Evolutionary conservation across 805 yeast genomes (phyloP).

Genomic region (Candida ponderosae): DNA sequence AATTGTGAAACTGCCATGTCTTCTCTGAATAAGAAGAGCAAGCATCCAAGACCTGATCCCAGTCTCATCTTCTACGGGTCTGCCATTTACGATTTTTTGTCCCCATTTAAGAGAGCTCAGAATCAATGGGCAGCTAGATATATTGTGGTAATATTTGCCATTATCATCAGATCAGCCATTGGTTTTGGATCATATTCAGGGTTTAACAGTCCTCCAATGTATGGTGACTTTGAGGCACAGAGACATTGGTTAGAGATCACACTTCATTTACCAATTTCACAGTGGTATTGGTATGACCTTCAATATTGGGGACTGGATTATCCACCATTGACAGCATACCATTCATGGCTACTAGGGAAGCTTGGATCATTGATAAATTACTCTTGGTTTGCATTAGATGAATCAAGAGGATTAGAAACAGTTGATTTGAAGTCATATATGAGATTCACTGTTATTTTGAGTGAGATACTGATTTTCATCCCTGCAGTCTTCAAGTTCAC

Average conservation of each 20-base stretch:
- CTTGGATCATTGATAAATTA: conserved; percentile 59
- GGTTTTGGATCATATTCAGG: conserved; percentile 91
- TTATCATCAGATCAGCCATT: conserved; percentile 74
- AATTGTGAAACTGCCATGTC: no score
- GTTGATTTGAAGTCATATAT: conserved; percentile 68
- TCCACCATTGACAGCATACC: conserved; percentile 95
- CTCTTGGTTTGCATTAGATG: conserved; percentile 67
- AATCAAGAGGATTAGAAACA: conserved; percentile 71
- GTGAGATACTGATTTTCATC: conserved; percentile 67
- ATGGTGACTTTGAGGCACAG: conserved; percentile 97
- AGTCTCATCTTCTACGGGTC: conserved; percentile 36
- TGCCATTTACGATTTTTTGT: conserved; percentile 72
- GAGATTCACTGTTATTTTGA: conserved; percentile 71
- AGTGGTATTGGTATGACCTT: conserved; percentile 89
- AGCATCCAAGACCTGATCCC: conserved; percentile 3
- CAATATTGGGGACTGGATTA: conserved; percentile 96
- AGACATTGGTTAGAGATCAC: conserved; percentile 97
- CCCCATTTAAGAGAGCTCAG: conserved; percentile 70
- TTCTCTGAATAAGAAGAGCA: no score
- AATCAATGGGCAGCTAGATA: conserved; percentile 90
- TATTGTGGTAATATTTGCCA: conserved; percentile 61
- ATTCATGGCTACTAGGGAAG: conserved; percentile 72
- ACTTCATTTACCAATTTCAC: conserved; percentile 53
- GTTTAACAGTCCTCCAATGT: conserved; percentile 58
- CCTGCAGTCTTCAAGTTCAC: conserved; percentile 76